A percentile compares a stretch with the other conserved stretches of the same genome.
Conservation (phyloP, 208 protist genomes). For the Trypanosoma vivax region DNA sequence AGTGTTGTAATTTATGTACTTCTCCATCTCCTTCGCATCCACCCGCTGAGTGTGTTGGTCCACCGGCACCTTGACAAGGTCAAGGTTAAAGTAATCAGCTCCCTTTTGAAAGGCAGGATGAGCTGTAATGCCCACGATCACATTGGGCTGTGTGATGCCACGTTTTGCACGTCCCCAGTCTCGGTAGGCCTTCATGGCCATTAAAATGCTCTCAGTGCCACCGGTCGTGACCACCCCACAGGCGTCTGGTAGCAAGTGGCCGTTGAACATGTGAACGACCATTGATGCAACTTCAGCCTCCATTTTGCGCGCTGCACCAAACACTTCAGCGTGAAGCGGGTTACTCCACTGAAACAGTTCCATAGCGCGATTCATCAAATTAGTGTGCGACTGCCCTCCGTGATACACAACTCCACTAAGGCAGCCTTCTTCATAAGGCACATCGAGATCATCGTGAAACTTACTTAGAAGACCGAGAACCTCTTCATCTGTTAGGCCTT, state of each 20-base stretch:
- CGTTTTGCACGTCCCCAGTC: constrained; percentile 76
- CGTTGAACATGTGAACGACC: constrained; percentile 93
- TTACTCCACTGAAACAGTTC: constrained; percentile 92
- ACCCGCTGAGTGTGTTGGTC: constrained; percentile 65
- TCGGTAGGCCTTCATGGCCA: constrained; percentile 96
- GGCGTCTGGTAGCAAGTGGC: constrained; percentile 65
- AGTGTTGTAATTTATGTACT: constrained; percentile 93
- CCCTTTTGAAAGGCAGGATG: constrained; percentile 98
- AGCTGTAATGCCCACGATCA: constrained; percentile 89
- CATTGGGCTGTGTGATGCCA: constrained; percentile 87
- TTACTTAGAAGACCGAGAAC: constrained; percentile 48
- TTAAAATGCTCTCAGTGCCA: constrained; percentile 96
- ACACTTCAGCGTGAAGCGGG: constrained; percentile 94
- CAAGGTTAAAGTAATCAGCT: constrained; percentile 94
- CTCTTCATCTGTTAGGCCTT: constrained; percentile 37
- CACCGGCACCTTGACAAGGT: constrained; percentile 90
- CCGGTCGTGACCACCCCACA: constrained; percentile 96
- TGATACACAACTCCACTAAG: constrained; percentile 93
- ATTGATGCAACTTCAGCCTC: constrained; percentile 97
- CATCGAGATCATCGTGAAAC: constrained; percentile 61
- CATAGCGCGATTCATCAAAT: constrained; percentile 88
- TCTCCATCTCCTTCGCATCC: constrained; percentile 73
- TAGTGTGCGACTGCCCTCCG: constrained; percentile 70
- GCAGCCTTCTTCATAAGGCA: constrained; percentile 58
- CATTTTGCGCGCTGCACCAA: constrained; percentile 96